Evolutionary conservation across 257 asterid species (phyloP).

Genomic region (Vinca minor): DNA sequence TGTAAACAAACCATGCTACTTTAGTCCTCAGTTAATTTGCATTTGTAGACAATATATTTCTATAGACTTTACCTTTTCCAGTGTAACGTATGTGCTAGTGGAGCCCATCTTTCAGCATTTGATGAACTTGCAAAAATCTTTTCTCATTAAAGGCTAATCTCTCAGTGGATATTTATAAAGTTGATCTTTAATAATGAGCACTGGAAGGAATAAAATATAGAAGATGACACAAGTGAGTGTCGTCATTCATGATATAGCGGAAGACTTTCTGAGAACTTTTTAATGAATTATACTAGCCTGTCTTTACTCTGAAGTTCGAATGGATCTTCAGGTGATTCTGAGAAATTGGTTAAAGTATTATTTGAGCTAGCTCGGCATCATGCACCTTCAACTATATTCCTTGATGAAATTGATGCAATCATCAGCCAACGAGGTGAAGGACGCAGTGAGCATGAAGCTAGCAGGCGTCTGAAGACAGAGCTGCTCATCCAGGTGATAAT

Average conservation of each 20-base stretch:
- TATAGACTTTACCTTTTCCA: neutral
- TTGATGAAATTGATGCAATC: conserved; percentile 95
- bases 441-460: conserved; percentile 96
- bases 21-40: neutral
- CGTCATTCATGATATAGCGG: neutral
- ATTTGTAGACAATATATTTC: neutral
- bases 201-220: neutral
- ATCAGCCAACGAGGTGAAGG: conserved; percentile 99
- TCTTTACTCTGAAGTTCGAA: neutral
- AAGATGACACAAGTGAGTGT: neutral
- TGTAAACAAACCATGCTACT: neutral
- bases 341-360: conserved; percentile 80
- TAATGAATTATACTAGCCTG: neutral
- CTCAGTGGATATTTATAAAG: neutral
- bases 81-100: neutral
- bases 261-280: neutral
- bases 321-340: conserved; percentile 81
- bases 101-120: neutral
- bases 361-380: conserved; percentile 98
- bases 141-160: neutral
- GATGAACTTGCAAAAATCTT: neutral
- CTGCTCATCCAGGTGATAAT: conserved; percentile 79
- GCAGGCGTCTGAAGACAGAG: conserved; percentile 96
- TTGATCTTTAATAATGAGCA: neutral
- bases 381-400: conserved; percentile 96